Percentiles rank a stretch among this genome's conserved stretches.
These are phyloP conservation scores for Globisporangium nagaii DNA, from an alignment of 352 stramenopile genomes.

Conservation along the genomic window DNA sequence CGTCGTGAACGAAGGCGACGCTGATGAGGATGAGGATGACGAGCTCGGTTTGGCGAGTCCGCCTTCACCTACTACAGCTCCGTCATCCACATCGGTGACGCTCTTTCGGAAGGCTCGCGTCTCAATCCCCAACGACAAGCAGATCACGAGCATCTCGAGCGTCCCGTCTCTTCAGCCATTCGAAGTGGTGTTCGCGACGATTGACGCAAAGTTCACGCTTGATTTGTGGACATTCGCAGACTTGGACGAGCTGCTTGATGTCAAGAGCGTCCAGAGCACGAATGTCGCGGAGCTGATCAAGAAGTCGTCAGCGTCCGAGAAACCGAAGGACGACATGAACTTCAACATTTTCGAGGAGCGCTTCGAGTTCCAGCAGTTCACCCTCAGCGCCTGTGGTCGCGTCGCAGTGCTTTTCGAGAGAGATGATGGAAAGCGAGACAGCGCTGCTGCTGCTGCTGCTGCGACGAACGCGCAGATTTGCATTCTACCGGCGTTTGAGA, in stretches of 20 bases:
- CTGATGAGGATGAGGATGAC: background rate
- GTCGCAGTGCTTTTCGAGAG: conserved; percentile 46
- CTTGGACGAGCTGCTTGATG: conserved; percentile 35
- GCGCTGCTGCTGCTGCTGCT: background rate
- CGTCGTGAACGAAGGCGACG: too few species aligned
- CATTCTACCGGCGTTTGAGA: conserved; percentile 46
- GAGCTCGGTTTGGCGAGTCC: conserved; percentile 1
- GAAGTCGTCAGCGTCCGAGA: conserved; percentile 12
- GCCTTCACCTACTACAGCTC: background rate
- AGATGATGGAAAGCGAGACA: background rate
- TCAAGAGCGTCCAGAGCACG: conserved; percentile 34
- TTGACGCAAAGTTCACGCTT: conserved; percentile 32
- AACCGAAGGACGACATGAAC: conserved; percentile 23
- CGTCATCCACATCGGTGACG: conserved; percentile 3
- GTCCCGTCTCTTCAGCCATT: conserved; percentile 44
- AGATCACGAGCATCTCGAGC: conserved; percentile 27
- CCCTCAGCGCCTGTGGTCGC: conserved; percentile 49
- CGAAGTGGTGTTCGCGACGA: conserved; percentile 37
- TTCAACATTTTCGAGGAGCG: conserved; percentile 33
- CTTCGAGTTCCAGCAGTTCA: conserved; percentile 43
- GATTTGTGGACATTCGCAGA: conserved; percentile 58
- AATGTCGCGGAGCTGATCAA: conserved; percentile 32
- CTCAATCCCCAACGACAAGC: conserved; percentile 17
- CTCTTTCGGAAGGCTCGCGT: conserved; percentile 43
- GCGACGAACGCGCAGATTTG: conserved; percentile 25